Percentiles rank a stretch among this genome's conserved stretches.
Conservation (phyloP, 768 basidiomycete species). For the Agrocybe praecox region DNA sequence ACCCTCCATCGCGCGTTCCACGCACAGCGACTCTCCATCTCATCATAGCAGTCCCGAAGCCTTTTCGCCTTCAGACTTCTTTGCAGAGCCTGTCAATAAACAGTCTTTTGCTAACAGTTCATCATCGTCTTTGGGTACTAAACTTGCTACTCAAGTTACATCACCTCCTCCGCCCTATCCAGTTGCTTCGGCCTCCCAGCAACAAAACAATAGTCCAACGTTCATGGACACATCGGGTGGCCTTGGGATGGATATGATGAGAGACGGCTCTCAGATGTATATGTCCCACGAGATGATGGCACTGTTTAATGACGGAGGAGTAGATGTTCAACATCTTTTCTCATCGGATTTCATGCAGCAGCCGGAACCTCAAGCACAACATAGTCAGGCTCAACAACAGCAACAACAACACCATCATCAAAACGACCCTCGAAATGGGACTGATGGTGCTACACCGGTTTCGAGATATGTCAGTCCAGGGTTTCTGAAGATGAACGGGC, state of each 20-base stretch:
- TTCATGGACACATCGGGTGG: conserved; percentile 39
- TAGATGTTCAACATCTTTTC: conserved; percentile 37
- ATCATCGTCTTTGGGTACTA: conserved; percentile 14
- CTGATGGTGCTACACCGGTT: conserved; percentile 10
- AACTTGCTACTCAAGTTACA: conserved; percentile 15
- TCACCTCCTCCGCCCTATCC: conserved; percentile 18
- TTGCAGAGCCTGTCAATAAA: conserved; percentile 46
- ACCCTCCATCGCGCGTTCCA: conserved; percentile 47
- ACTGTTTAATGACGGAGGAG: conserved; percentile 54
- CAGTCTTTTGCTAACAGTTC: conserved; percentile 26
- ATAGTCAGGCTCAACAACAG: neutral
- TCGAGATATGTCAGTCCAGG: conserved; percentile 25
- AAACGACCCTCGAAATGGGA: conserved; percentile 3
- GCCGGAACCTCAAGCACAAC: conserved; percentile 16
- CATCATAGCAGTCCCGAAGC: conserved; percentile 64
- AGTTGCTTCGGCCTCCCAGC: conserved; percentile 3
- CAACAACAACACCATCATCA: conserved; percentile 1
- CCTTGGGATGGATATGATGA: conserved; percentile 47
- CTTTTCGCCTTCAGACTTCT: conserved; percentile 68
- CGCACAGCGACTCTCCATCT: conserved; percentile 45
- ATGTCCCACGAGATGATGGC: conserved; percentile 65
- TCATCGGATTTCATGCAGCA: conserved; percentile 29
- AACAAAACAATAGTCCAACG: conserved; percentile 17
- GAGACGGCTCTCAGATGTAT: conserved; percentile 51
- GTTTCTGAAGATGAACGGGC: conserved; percentile 38